phyloP scores from a whole-genome alignment of 768 basidiomycete species.

The Termitomyces sp. region DNA sequence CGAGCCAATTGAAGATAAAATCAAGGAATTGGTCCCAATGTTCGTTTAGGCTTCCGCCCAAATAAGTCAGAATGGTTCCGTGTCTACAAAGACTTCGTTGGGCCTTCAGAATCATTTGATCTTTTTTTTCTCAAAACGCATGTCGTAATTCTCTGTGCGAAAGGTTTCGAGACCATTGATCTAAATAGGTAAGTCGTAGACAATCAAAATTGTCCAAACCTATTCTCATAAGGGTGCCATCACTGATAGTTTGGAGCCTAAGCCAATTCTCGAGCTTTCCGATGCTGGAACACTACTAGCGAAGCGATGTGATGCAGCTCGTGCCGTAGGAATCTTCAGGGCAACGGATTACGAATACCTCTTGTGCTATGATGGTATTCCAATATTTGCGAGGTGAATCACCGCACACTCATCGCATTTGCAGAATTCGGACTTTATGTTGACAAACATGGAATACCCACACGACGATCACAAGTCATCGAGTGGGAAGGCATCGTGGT shows the following conservation, averaged over 20 bases:
- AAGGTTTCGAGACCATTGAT: slow-evolving; percentile 97
- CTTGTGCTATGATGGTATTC: slow-evolving; percentile 81
- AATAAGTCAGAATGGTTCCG: slow-evolving; percentile 92
- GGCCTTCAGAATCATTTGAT: slow-evolving; percentile 84
- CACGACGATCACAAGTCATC: slow-evolving; percentile 59
- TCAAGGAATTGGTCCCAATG: slow-evolving; percentile 68
- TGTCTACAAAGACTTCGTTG: slow-evolving; percentile 86
- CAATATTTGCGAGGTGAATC: neutral
- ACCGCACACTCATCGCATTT: neutral
- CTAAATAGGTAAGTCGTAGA: slow-evolving; percentile 64
- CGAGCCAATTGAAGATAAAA: slow-evolving; percentile 87
- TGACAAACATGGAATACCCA: slow-evolving; percentile 83
- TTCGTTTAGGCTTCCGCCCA: slow-evolving; percentile 73
- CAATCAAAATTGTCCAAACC: neutral
- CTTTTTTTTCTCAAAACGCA: slow-evolving; percentile 88
- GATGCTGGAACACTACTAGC: slow-evolving; percentile 59
- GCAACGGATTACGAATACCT: slow-evolving; percentile 88
- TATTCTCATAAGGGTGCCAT: neutral
- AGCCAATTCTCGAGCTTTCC: slow-evolving; percentile 81
- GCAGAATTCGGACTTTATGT: slow-evolving; percentile 92
- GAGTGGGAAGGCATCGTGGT: slow-evolving; percentile 95
- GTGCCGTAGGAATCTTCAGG: slow-evolving; percentile 91
- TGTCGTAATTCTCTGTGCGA: slow-evolving; percentile 86
- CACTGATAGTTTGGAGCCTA: slow-evolving; percentile 66
- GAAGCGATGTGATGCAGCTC: slow-evolving; percentile 80